Base-by-base conservation (phyloP, 163 green algal genomes). In the Scenedesmus sp. region DNA sequence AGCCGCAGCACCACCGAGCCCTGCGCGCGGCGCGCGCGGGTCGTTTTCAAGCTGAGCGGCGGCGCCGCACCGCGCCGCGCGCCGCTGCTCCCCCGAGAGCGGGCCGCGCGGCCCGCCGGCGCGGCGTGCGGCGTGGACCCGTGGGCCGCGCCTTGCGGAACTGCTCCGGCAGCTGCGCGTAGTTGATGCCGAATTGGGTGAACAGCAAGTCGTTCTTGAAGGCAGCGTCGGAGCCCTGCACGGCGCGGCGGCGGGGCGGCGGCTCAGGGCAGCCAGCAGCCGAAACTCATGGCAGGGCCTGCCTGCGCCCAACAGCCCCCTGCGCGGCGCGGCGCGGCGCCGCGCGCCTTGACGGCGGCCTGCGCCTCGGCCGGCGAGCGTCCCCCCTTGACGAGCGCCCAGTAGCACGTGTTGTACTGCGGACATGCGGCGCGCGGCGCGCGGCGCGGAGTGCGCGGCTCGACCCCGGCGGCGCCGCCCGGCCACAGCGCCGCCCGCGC, bases 401-500 rank as follows among this genome's bases (percentile, higher is more conserved):
- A 98, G 85, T 96, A 98, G 77, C 89, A 96, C 14, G 95, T 98
- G 86, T 98, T 98, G 84, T 98, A 98, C 91, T 98, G 92, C 72
- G n/a, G n/a, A n/a, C n/a, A n/a, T n/a, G n/a, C n/a, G n/a, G n/a
- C n/a, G n/a, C n/a, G n/a, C n/a, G n/a, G n/a, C n/a, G n/a, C n/a
- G n/a, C n/a, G n/a, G n/a, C n/a, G n/a, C n/a, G n/a, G n/a, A n/a
- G n/a, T n/a, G n/a, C n/a, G n/a, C n/a, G n/a, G n/a, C n/a, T n/a
- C n/a, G n/a, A n/a, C n/a, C n/a, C n/a, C n/a, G n/a, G n/a, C n/a
- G n/a, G n/a, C n/a, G n/a, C n/a, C n/a, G n/a, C n/a, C n/a, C n/a
- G n/a, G n/a, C n/a, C n/a, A n/a, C n/a, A n/a, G n/a, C n/a, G n/a
- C n/a, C n/a, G n/a, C n/a, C n/a, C n/a, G n/a, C n/a, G n/a, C n/a